Evolutionary conservation across 495 filamentous ascomycete genomes (phyloP), one percentile per base, ranked within the genome.

Genomic region (Aspergillus taichungensis): DNA sequence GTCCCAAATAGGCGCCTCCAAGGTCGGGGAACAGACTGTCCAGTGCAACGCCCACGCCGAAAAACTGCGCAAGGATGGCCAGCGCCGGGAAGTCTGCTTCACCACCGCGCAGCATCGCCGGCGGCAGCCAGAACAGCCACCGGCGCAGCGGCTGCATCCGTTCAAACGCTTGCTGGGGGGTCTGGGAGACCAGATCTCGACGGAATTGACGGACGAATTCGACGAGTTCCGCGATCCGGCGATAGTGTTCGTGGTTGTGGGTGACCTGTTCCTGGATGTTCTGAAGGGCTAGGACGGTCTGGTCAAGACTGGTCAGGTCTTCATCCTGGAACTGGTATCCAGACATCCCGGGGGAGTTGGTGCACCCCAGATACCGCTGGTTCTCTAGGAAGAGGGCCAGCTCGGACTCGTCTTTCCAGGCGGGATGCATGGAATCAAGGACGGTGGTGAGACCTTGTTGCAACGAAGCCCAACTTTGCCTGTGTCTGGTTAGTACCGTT

Each of bases 121-220:
- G 80, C 3, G 94, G 94, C 37, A 95, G 75, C 87, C 89, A 98
- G 68, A 96, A 94, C 13, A 97, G 77, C 90, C 94, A 96, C 45
- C 82, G 79, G 35, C 90, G 82, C 12, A 98, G 75, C 6, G 84
- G 77, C 48, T 90, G 86, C 24, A 97, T 77, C 50, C 88, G 81
- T 57, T 88, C 82, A 61, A 97, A 97, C 52, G 91, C 83, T 45
- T 92, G 80, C 54, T 85, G 80, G 12, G 87, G 72, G 6, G 83
- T 79, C 49, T 84, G 79, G 3, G 78, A 80, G 1, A 87, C 80
- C 50, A 82, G 79, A 44, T 88, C 79, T 37, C 81, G 75, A 59
- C 83, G 80, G 43, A 95, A 78, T 12, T 81, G 77, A 56, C 88
- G 82, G 31, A 95, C 69, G 66, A 95, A 95, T 40, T 74, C 80